phyloP scores from a whole-genome alignment of 805 yeast genomes.

The Suhomyces vadensis region DNA sequence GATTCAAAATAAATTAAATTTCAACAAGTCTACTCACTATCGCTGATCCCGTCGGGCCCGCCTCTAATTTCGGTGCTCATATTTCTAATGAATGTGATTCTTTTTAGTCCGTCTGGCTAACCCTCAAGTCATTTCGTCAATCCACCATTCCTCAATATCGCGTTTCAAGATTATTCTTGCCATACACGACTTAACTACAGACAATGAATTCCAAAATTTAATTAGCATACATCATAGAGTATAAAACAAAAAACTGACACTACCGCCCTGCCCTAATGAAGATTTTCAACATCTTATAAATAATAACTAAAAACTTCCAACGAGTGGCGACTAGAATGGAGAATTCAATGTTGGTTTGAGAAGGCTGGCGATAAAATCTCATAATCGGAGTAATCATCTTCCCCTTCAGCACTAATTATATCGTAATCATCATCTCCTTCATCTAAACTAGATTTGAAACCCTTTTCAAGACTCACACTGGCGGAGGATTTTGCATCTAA shows the following conservation, averaged over 20 bases:
- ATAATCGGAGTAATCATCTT: constrained; percentile 32
- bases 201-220: background rate
- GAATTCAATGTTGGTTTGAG: background rate
- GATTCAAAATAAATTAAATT: background rate
- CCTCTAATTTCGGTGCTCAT: background rate
- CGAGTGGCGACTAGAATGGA: too few species aligned
- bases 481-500: constrained; percentile 22
- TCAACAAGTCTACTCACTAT: background rate
- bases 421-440: constrained; percentile 31
- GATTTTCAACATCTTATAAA: too few species aligned
- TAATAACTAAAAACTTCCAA: too few species aligned
- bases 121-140: background rate
- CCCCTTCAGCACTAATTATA: constrained; percentile 33
- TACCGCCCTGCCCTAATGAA: background rate
- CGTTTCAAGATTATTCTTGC: constrained; percentile 1
- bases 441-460: background rate
- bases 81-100: too few species aligned
- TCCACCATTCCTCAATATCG: background rate
- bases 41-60: background rate
- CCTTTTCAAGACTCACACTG: constrained; percentile 6
- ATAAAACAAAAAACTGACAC: background rate
- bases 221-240: background rate
- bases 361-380: constrained; percentile 29
- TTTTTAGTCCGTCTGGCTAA: too few species aligned
- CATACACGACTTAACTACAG: constrained; percentile 5